Conservation (phyloP, 208 protist species). For the Histomonas meleagridis region DNA sequence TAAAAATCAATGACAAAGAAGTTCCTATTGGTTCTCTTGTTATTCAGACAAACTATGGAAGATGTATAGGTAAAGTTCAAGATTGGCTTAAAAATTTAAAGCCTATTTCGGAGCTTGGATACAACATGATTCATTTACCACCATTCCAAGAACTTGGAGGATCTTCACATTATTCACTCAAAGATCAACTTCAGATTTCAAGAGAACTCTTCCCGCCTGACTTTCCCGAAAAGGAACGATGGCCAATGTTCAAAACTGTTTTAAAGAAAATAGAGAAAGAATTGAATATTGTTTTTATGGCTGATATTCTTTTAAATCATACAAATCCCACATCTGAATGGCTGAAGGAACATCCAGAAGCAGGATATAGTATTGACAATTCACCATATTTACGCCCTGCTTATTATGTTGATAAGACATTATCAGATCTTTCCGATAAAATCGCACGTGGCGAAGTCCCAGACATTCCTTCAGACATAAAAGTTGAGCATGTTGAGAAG, state of each 20-base stretch:
- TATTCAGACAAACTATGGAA: not conserved
- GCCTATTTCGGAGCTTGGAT: not conserved
- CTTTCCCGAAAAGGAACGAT: not conserved
- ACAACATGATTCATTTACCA: not conserved
- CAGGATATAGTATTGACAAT: not conserved
- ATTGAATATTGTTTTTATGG: not conserved
- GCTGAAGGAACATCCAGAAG: not conserved
- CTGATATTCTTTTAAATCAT: not conserved
- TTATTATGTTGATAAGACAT: not conserved
- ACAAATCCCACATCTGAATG: not conserved
- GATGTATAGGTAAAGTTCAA: not conserved
- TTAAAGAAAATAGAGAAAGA: not conserved
- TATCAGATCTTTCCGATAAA: not conserved
- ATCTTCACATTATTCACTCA: not conserved
- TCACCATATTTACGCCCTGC: not conserved
- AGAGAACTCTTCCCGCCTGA: not conserved
- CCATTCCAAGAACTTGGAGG: not conserved
- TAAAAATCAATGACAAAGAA: not conserved
- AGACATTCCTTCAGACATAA: not conserved
- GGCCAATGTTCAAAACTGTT: not conserved
- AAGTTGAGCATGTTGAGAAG: not conserved
- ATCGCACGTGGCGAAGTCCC: not conserved
- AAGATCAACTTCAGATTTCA: not conserved
- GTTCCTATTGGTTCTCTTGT: not conserved
- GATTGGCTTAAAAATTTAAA: not conserved